Percentiles rank a stretch among this genome's conserved stretches.
phyloP scores from a whole-genome alignment of 2,329 filamentous ascomycete species.

The Pseudocercospora fuligena region DNA sequence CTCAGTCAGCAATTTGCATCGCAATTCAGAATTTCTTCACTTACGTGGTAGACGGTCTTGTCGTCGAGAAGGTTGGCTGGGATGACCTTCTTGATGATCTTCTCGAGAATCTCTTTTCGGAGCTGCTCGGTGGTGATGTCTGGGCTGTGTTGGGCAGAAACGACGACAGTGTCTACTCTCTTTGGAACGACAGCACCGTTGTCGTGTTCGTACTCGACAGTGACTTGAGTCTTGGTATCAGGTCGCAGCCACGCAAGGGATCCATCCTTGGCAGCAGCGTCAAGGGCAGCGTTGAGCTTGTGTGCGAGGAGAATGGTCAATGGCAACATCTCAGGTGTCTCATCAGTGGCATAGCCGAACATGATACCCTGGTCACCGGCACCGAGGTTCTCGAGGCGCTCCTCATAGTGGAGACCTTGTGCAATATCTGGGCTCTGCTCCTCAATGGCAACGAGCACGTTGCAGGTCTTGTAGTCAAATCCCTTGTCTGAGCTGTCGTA shows the following conservation, averaged over 20 bases:
- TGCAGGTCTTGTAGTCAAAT: constrained; percentile 99
- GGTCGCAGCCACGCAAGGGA: constrained; percentile 91
- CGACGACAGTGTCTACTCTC: constrained; percentile 94
- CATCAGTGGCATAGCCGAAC: constrained; percentile 99
- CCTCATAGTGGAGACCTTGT: constrained; percentile 97
- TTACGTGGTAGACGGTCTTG: constrained; percentile 90
- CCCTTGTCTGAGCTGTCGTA: constrained; percentile 97
- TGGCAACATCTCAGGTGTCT: constrained; percentile 96
- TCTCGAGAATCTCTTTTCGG: constrained; percentile 92
- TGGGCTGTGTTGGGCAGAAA: constrained; percentile 91
- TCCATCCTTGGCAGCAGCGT: constrained; percentile 83
- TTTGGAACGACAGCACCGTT: constrained; percentile 88
- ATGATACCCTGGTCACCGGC: constrained; percentile 99
- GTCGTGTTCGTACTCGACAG: constrained; percentile 97
- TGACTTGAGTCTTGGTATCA: constrained; percentile 99
- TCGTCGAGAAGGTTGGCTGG: constrained; percentile 90
- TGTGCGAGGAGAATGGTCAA: constrained; percentile 92
- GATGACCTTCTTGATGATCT: constrained; percentile 96
- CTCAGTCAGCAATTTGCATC: constrained; percentile 12
- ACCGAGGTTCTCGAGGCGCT: constrained; percentile 95
- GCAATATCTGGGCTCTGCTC: constrained; percentile 99
- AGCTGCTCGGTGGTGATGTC: constrained; percentile 89
- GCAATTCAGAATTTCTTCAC: constrained; percentile 40
- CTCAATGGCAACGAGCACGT: constrained; percentile 98
- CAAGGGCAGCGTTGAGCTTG: constrained; percentile 97